phyloP scores from a whole-genome alignment of 2,329 filamentous ascomycete genomes.

The Fusarium pseudocircinatum region DNA sequence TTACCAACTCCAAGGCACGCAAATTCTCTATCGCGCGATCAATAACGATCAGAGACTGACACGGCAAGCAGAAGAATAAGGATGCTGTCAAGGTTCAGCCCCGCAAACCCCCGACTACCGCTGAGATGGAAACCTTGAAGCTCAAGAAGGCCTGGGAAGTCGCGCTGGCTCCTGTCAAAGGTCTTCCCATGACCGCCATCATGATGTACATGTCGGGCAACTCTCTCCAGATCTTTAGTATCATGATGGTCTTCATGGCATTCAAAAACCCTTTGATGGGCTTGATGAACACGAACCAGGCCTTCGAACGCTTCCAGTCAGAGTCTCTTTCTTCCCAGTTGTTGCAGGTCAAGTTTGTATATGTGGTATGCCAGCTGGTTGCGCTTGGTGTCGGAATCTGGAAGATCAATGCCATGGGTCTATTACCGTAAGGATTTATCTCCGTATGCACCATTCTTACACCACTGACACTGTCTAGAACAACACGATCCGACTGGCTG shows the following conservation, averaged over 20 bases:
- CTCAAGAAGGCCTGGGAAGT: slow-evolving; percentile 99
- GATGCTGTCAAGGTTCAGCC: slow-evolving; percentile 60
- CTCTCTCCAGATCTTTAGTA: slow-evolving; percentile 97
- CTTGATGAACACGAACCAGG: slow-evolving; percentile 81
- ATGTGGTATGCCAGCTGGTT: slow-evolving; percentile 85
- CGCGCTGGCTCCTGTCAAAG: slow-evolving; percentile 90
- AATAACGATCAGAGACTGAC: slow-evolving; percentile 8
- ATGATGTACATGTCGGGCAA: slow-evolving; percentile 99
- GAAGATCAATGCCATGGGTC: slow-evolving; percentile 97
- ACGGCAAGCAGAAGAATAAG: slow-evolving; percentile 56
- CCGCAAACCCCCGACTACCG: slow-evolving; percentile 75
- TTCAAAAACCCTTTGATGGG: slow-evolving; percentile 97
- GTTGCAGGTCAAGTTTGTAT: slow-evolving; percentile 85
- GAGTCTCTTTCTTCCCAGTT: slow-evolving; percentile 78
- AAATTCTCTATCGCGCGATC: neutral
- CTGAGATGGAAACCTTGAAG: slow-evolving; percentile 95
- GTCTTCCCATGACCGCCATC: slow-evolving; percentile 96
- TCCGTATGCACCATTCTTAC: too few relatives aligned
- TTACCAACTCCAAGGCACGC: slow-evolving; percentile 64
- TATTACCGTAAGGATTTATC: slow-evolving; percentile 78
- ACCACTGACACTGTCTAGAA: slow-evolving; percentile 62
- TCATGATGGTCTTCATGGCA: slow-evolving; percentile 99
- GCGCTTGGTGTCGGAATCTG: slow-evolving; percentile 88
- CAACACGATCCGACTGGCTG: slow-evolving; percentile 95
- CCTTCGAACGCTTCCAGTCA: slow-evolving; percentile 92